Percentiles rank a stretch among this genome's conserved stretches.
These are phyloP conservation scores for Stephanodiscus triporus DNA, from an alignment of 108 stramenopile genomes.

Conservation along the genomic window DNA sequence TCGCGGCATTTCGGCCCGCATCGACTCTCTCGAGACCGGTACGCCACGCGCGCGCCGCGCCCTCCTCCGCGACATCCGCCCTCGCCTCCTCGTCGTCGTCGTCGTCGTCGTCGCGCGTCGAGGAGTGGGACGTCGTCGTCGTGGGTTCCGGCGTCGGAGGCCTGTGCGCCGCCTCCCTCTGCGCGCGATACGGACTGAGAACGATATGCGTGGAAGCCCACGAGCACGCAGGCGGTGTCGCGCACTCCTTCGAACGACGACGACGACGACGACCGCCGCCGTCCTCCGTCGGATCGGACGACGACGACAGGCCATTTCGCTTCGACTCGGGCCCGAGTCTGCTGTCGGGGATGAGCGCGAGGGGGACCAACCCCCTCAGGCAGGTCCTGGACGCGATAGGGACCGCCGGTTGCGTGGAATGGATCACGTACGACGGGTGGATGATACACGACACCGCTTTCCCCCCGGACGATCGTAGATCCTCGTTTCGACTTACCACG, in stretches of 20 bases:
- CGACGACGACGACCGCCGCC: background rate
- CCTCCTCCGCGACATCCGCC: too few relatives aligned
- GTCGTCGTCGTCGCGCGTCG: too few relatives aligned
- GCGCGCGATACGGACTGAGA: slow-evolving; percentile 70
- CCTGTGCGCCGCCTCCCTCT: slow-evolving; percentile 76
- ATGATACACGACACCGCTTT: slow-evolving; percentile 63
- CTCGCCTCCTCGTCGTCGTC: too few relatives aligned
- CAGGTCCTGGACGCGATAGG: slow-evolving; percentile 89
- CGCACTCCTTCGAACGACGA: slow-evolving; percentile 78
- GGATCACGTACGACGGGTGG: slow-evolving; percentile 72
- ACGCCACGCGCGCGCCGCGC: too few relatives aligned
- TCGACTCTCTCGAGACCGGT: too few relatives aligned
- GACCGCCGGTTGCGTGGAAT: slow-evolving; percentile 54
- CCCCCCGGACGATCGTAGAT: slow-evolving; percentile 39
- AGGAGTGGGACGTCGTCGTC: slow-evolving; percentile 79
- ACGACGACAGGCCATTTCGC: slow-evolving; percentile 37
- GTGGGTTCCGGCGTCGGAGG: slow-evolving; percentile 87
- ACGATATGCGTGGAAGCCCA: slow-evolving; percentile 87
- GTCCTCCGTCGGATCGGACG: too few relatives aligned
- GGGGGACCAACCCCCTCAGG: slow-evolving; percentile 80
- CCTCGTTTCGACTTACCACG: slow-evolving; percentile 63
- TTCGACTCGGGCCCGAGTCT: slow-evolving; percentile 77
- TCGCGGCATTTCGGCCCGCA: too few relatives aligned
- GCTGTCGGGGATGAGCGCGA: slow-evolving; percentile 56
- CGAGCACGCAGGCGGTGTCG: slow-evolving; percentile 80